These are phyloP conservation scores for Trypanosoma conorhini DNA, from an alignment of 208 protist species.

Conservation along the genomic window DNA sequence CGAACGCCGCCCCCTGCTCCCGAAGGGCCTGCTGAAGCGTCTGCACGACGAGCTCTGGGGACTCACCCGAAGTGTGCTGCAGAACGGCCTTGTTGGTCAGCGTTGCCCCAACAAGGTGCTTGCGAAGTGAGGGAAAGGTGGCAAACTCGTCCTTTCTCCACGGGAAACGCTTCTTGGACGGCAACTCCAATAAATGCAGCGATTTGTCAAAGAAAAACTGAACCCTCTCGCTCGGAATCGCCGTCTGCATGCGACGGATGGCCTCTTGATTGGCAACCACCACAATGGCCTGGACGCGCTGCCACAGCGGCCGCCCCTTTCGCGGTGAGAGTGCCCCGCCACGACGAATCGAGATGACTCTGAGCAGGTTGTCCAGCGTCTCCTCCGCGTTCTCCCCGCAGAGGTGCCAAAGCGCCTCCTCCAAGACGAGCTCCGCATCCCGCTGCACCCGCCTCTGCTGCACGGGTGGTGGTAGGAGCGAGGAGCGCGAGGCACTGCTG, in stretches of 20 bases:
- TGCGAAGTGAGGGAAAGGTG: constrained; percentile 18
- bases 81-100: constrained; percentile 58
- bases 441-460: constrained; percentile 16
- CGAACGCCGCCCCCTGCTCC: constrained; percentile 42
- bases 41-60: constrained; percentile 25
- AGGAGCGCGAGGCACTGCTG: not conserved
- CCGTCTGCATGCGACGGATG: constrained; percentile 47
- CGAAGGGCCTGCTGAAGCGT: constrained; percentile 54
- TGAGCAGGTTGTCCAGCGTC: constrained; percentile 23
- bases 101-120: constrained; percentile 36
- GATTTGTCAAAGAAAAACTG: constrained; percentile 50
- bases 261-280: constrained; percentile 57
- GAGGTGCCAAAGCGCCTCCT: constrained; percentile 22
- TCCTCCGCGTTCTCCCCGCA: constrained; percentile 23
- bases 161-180: not conserved
- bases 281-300: constrained; percentile 49
- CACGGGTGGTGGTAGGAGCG: not conserved
- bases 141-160: constrained; percentile 23
- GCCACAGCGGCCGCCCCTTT: constrained; percentile 34
- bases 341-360: constrained; percentile 17
- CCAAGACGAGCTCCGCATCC: constrained; percentile 22
- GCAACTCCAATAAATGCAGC: constrained; percentile 36
- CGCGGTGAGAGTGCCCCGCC: not conserved
- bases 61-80: constrained; percentile 26
- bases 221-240: constrained; percentile 40